phyloP scores from a whole-genome alignment of 2,329 filamentous ascomycete genomes.

The Pseudogymnoascus sp. region DNA sequence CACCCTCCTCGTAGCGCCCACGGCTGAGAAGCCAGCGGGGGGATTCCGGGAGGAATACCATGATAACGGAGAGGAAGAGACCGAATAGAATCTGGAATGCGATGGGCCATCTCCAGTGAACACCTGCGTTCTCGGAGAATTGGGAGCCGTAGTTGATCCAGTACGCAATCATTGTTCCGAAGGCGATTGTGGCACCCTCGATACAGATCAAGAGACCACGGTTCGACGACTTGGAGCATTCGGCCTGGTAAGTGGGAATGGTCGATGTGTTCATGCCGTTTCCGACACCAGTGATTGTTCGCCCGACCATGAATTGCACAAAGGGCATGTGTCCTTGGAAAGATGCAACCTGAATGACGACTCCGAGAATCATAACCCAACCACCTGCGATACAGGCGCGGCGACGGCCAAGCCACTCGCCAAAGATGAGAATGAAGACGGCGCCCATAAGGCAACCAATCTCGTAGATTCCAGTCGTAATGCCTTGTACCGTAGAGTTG shows the following conservation, averaged over 20 bases:
- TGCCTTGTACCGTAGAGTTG: constrained; percentile 78
- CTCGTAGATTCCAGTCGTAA: constrained; percentile 96
- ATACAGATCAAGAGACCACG: constrained; percentile 93
- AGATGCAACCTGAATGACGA: constrained; percentile 66
- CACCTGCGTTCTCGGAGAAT: constrained; percentile 64
- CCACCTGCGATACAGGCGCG: constrained; percentile 91
- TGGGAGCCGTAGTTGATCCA: constrained; percentile 96
- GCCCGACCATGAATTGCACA: constrained; percentile 69
- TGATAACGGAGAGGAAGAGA: constrained; percentile 41
- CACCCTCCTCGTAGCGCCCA: not conserved
- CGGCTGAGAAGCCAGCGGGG: constrained; percentile 72
- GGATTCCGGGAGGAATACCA: constrained; percentile 79
- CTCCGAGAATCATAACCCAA: constrained; percentile 76
- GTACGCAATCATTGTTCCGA: constrained; percentile 31
- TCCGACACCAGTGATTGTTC: constrained; percentile 76
- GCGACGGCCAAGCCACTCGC: constrained; percentile 83
- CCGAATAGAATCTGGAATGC: constrained; percentile 81
- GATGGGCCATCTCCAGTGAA: constrained; percentile 80
- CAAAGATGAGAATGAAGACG: constrained; percentile 74
- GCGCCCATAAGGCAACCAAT: constrained; percentile 89
- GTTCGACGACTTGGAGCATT: constrained; percentile 94
- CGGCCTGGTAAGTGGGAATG: constrained; percentile 87
- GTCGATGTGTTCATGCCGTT: constrained; percentile 87
- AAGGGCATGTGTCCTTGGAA: constrained; percentile 75
- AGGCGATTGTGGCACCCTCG: constrained; percentile 39